Evolutionary conservation across 768 basidiomycete species (phyloP).

Genomic region (Suillus discolor): DNA sequence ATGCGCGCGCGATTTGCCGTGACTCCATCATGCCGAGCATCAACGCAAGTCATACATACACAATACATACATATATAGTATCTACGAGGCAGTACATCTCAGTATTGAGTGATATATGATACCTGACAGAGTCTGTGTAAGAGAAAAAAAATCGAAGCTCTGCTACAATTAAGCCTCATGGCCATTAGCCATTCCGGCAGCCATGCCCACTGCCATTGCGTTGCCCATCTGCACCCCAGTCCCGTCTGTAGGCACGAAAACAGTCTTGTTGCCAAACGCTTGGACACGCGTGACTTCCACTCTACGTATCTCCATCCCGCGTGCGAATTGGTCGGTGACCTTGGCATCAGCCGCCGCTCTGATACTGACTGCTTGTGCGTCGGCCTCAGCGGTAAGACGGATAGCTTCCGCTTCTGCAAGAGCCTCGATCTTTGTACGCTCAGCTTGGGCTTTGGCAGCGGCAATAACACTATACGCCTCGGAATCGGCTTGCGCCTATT

Average conservation of each 20-base stretch:
- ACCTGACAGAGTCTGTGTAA: background rate
- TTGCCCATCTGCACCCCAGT: constrained; percentile 60
- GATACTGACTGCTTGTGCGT: constrained; percentile 66
- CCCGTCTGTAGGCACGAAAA: constrained; percentile 71
- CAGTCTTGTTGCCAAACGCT: constrained; percentile 68
- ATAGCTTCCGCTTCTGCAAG: constrained; percentile 80
- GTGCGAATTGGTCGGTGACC: constrained; percentile 66
- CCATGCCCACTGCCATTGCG: constrained; percentile 71
- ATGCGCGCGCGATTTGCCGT: background rate
- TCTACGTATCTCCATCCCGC: constrained; percentile 74
- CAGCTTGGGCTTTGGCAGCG: constrained; percentile 72
- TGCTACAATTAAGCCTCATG: constrained; percentile 14
- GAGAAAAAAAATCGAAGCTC: background rate
- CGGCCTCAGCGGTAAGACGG: constrained; percentile 72
- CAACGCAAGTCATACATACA: constrained; percentile 19
- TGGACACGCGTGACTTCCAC: constrained; percentile 62
- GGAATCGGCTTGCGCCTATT: constrained; percentile 68
- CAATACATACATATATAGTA: no score
- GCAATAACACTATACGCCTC: constrained; percentile 76
- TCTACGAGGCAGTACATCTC: background rate
- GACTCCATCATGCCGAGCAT: constrained; percentile 14
- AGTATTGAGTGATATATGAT: background rate
- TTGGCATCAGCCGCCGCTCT: constrained; percentile 64
- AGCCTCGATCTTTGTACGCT: constrained; percentile 67
- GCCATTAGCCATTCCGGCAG: constrained; percentile 58